phyloP scores from a whole-genome alignment of 768 basidiomycete genomes.

The Amylocystis lapponica region DNA sequence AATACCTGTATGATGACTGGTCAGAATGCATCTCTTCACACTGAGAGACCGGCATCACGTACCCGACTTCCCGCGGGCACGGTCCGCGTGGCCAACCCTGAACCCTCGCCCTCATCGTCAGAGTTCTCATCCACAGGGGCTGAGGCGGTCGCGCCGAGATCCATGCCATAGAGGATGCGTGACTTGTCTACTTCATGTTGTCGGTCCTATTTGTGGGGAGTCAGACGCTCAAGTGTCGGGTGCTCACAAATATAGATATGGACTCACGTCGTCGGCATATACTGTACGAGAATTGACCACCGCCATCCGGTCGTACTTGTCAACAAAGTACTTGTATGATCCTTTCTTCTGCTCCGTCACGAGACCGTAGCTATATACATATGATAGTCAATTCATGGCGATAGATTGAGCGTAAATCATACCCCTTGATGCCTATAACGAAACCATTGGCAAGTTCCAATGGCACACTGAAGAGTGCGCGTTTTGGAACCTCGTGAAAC shows the following conservation, averaged over 20 bases:
- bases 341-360: slow-evolving; percentile 88
- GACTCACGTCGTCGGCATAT: slow-evolving; percentile 70
- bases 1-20: slow-evolving; percentile 53
- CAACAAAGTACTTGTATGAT: slow-evolving; percentile 75
- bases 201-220: slow-evolving; percentile 20
- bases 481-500: slow-evolving; percentile 77
- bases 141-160: slow-evolving; percentile 30
- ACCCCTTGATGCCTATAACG: slow-evolving; percentile 81
- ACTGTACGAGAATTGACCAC: slow-evolving; percentile 64
- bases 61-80: slow-evolving; percentile 47
- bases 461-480: slow-evolving; percentile 76
- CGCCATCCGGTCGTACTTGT: slow-evolving; percentile 71
- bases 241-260: too few species aligned
- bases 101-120: slow-evolving; percentile 18
- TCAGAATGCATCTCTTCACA: not conserved
- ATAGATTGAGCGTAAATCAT: slow-evolving; percentile 13
- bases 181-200: slow-evolving; percentile 31
- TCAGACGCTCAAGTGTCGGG: not conserved
- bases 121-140: slow-evolving; percentile 34
- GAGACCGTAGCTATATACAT: slow-evolving; percentile 69
- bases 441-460: slow-evolving; percentile 73
- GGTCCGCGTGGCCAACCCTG: slow-evolving; percentile 8
- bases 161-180: slow-evolving; percentile 34
- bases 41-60: slow-evolving; percentile 6
- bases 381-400: not conserved